A percentile compares a stretch with the other conserved stretches of the same genome.
Conservation (phyloP, 495 filamentous ascomycete genomes). For the Neurospora sublineolata region DNA sequence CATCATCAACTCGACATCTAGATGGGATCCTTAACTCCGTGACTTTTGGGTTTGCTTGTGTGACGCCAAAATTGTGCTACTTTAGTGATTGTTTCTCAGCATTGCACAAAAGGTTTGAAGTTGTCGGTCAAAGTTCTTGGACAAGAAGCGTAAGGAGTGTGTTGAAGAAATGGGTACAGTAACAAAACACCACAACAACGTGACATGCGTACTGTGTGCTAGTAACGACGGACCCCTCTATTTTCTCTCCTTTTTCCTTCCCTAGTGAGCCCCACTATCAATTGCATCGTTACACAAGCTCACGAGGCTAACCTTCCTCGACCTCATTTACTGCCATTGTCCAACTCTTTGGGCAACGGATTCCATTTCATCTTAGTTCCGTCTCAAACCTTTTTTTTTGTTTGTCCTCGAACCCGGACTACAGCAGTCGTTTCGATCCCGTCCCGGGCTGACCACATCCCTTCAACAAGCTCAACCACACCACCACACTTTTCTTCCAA, state of each 20-base stretch:
- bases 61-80: neutral
- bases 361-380: no score
- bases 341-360: neutral
- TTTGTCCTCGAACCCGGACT: neutral
- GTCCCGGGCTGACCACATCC: neutral
- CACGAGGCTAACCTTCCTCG: neutral
- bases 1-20: neutral
- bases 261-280: neutral
- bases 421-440: neutral
- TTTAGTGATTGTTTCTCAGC: neutral
- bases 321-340: neutral
- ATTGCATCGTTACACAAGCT: neutral
- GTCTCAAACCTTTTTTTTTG: no score
- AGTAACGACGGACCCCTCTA: neutral
- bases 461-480: neutral
- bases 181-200: neutral
- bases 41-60: neutral
- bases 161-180: neutral
- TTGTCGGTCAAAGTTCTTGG: neutral
- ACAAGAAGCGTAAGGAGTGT: neutral
- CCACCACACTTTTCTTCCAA: neutral
- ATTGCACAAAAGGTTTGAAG: neutral
- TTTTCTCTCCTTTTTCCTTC: neutral
- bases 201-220: neutral
- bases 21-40: neutral